Conservation (phyloP, 441 rosid genomes). For the Euphorbia celastroides region DNA sequence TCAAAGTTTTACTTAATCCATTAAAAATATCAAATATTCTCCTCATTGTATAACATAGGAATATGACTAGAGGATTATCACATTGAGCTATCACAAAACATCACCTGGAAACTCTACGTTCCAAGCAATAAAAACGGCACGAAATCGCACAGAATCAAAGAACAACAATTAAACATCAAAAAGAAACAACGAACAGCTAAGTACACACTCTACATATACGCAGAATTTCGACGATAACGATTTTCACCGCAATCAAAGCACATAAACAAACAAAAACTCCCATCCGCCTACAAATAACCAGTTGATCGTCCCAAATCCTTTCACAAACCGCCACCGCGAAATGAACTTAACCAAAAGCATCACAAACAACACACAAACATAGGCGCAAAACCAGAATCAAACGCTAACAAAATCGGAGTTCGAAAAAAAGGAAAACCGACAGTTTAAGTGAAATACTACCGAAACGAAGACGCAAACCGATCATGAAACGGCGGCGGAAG, state of each 20-base stretch:
- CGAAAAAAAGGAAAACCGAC: neutral
- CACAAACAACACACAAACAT: neutral
- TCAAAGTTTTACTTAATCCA: neutral
- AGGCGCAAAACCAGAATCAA: neutral
- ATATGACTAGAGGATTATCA: neutral
- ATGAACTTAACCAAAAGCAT: neutral
- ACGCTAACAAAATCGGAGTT: neutral
- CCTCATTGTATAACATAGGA: neutral
- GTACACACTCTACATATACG: neutral
- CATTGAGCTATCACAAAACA: neutral
- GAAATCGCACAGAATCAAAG: neutral
- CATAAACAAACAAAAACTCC: neutral
- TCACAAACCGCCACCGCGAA: neutral
- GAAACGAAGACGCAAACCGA: slow-evolving; percentile 1
- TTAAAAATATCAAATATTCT: neutral
- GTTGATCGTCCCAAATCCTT: neutral
- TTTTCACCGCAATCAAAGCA: neutral
- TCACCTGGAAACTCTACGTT: neutral
- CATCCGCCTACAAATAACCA: neutral
- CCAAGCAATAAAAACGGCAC: neutral
- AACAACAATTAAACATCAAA: neutral
- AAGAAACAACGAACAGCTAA: neutral
- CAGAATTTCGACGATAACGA: neutral
- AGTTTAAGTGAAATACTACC: neutral
- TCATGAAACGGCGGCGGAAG: neutral